A percentile compares a stretch with the other conserved stretches of the same genome.
phyloP scores from a whole-genome alignment of 2,329 filamentous ascomycete species.

The Aspergillus proliferans region DNA sequence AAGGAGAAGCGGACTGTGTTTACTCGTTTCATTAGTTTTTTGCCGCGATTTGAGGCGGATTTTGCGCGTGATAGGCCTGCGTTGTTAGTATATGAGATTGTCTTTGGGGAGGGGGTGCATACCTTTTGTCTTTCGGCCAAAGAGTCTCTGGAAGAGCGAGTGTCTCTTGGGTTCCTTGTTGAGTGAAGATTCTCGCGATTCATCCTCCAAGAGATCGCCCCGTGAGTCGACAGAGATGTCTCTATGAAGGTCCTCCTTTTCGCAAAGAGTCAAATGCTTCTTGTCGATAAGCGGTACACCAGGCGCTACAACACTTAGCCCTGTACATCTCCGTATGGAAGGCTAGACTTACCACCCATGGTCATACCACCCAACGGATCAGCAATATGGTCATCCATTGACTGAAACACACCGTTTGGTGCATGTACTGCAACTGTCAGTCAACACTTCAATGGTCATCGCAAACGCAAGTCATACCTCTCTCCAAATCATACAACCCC shows the following conservation, averaged over 20 bases:
- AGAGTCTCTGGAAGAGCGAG: slow-evolving; percentile 20
- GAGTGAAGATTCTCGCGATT: slow-evolving; percentile 3
- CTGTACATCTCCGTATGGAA: too few species aligned
- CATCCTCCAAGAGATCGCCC: slow-evolving; percentile 8
- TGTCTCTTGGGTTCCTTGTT: slow-evolving; percentile 10
- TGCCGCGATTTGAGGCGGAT: slow-evolving; percentile 16
- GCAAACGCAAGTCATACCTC: slow-evolving; percentile 11
- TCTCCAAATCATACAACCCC: slow-evolving; percentile 23
- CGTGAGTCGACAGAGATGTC: slow-evolving; percentile 6
- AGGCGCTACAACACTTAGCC: background rate
- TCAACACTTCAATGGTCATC: background rate
- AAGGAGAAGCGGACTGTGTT: slow-evolving; percentile 26
- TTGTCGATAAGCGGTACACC: slow-evolving; percentile 4
- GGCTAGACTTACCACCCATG: slow-evolving; percentile 7
- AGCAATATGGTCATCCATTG: slow-evolving; percentile 3
- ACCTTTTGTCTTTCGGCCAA: slow-evolving; percentile 22
- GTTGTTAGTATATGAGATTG: slow-evolving; percentile 2
- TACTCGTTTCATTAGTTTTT: slow-evolving; percentile 21
- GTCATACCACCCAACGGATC: slow-evolving; percentile 5
- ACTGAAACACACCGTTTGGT: slow-evolving; percentile 18
- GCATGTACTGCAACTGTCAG: slow-evolving; percentile 18
- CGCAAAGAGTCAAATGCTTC: slow-evolving; percentile 13
- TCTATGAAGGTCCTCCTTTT: slow-evolving; percentile 13
- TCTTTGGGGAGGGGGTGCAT: slow-evolving; percentile 1
- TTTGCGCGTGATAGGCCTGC: slow-evolving; percentile 19